Base-by-base conservation (phyloP, 1,284 basidiomycete species). In the Schizopora paradoxa region DNA sequence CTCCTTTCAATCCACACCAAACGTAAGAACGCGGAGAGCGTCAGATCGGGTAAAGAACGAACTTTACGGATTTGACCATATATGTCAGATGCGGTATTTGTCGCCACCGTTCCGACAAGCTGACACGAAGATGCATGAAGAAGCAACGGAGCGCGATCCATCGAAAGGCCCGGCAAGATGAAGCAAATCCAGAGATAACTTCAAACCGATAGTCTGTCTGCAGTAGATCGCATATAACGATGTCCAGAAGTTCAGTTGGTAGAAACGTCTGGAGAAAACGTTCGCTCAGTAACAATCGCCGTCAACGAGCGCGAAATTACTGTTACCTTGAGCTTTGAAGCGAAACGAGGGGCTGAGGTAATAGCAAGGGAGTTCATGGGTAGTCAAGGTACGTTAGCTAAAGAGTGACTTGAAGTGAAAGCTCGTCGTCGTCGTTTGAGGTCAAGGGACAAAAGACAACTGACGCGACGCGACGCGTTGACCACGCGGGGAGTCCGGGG, bases 201-300 rank as follows among this genome's bases (percentile, higher is more conserved):
- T 40, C 23, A 26, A 47, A 47, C n/a, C 41, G 40, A 26, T 18
- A 36, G 10, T 40, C 41, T 19, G 45, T 34, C 18, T 28, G 14
- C 14, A 37, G 45, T 13, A 41, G 41, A 16, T 43, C 37, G 25
- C 19, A 36, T 13, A 47, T 39, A 27, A 47, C 37, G 5, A 43
- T 22, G 22, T 51, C 49, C 10, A 51, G 41, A 26, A 51, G 39
- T 51, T 51, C 49, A 28, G 36, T 35, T n/a, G 49, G 49, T 32
- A 51, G 39, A 16, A 34, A 10, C 28, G 28, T 31, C 28, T 31
- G 28, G 28, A 31, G 28, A 31, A 14, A 31, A 14, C 8, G 28
- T 8, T n/a, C n/a, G n/a, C n/a, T n/a, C n/a, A n/a, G n/a, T n/a
- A n/a, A n/a, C n/a, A n/a, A n/a, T n/a, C n/a, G n/a, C n/a, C n/a